phyloP scores from a whole-genome alignment of 192 early-diverging fungal species.

The Rhizophlyctis rosea region DNA sequence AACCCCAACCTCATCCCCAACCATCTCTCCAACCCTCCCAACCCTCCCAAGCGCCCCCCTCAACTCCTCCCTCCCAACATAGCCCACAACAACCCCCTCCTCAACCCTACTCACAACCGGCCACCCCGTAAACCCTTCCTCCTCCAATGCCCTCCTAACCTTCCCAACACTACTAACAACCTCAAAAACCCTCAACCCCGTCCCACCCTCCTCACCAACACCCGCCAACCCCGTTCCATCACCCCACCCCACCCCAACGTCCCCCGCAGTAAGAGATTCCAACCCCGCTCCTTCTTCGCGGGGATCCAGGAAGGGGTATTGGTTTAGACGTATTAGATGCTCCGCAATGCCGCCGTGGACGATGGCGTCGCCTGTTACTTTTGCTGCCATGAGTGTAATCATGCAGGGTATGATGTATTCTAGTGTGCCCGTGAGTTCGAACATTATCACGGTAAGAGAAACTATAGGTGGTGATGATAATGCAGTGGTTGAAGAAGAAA shows the following conservation, averaged over 20 bases:
- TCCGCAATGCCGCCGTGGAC: constrained; percentile 41
- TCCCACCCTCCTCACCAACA: constrained; percentile 6
- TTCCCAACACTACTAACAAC: no score
- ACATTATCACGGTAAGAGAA: constrained; percentile 89
- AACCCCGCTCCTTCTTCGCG: constrained; percentile 36
- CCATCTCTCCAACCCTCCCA: no score
- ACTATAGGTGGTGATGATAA: constrained; percentile 22
- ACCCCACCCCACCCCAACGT: constrained; percentile 27
- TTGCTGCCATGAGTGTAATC: constrained; percentile 63
- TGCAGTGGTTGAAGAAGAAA: neutral
- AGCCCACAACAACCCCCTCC: constrained; percentile 65
- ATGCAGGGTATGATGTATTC: constrained; percentile 85
- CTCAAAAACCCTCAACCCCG: no score
- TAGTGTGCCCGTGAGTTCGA: constrained; percentile 94
- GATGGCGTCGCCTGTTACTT: constrained; percentile 50
- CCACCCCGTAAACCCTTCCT: constrained; percentile 67
- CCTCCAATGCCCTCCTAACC: constrained; percentile 40
- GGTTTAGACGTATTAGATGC: constrained; percentile 27
- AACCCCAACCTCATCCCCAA: no score
- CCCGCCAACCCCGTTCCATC: neutral
- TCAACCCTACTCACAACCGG: constrained; percentile 62
- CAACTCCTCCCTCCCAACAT: constrained; percentile 71
- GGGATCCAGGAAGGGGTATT: constrained; percentile 51
- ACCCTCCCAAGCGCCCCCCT: constrained; percentile 56
- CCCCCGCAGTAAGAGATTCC: no score